Percentiles rank a stretch among this genome's conserved stretches.
Evolutionary conservation across 1,139 yeast species (phyloP).

Genomic region (Suhomyces yuchorum): DNA sequence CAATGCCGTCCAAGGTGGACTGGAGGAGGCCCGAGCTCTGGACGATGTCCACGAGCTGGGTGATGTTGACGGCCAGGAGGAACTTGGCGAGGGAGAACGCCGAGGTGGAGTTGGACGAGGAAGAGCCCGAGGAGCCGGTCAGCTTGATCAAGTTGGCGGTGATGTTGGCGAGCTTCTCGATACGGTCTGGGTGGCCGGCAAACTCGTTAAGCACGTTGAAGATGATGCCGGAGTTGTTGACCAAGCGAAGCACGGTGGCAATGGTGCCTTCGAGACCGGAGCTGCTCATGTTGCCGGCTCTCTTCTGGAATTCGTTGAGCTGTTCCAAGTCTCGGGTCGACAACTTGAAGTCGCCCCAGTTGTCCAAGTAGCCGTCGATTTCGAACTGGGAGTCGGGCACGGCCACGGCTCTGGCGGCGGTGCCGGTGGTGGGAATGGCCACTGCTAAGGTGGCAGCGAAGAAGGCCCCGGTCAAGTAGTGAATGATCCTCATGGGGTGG

Average conservation of each 20-base stretch:
- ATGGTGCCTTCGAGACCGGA: constrained; percentile 8
- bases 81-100: constrained; percentile 15
- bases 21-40: constrained; percentile 38
- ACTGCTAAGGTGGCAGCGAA: constrained; percentile 13
- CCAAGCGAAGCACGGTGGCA: constrained; percentile 24
- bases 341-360: constrained; percentile 14
- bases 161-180: constrained; percentile 33
- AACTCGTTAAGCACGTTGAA: constrained; percentile 40
- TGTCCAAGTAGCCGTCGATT: constrained; percentile 17
- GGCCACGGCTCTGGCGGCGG: constrained; percentile 19
- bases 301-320: constrained; percentile 3
- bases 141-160: constrained; percentile 25
- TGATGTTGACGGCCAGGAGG: constrained; percentile 24
- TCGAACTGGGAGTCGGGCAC: constrained; percentile 23
- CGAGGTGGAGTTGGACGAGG: background rate
- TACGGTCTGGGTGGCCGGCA: constrained; percentile 34
- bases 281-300: constrained; percentile 5
- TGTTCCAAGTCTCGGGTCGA: background rate
- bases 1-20: constrained; percentile 38
- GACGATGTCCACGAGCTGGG: constrained; percentile 29
- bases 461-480: constrained; percentile 12
- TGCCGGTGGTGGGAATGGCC: constrained; percentile 21
- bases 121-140: background rate
- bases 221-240: constrained; percentile 42
- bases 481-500: constrained; percentile 14